phyloP scores from a whole-genome alignment of 768 basidiomycete genomes.

The Leccinum uliginosum region DNA sequence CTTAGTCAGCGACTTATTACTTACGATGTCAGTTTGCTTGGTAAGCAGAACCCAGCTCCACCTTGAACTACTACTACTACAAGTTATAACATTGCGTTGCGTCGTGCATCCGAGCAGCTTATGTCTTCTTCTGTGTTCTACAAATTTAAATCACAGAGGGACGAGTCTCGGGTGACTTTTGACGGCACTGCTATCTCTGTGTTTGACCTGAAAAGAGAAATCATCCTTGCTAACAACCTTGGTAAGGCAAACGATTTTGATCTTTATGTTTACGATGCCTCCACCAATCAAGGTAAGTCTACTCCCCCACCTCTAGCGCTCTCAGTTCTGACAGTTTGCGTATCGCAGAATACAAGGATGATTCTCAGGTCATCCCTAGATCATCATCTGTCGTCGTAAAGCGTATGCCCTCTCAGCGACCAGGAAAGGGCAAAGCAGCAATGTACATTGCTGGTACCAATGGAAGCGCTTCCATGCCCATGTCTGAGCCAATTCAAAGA shows the following conservation, averaged over 20 bases:
- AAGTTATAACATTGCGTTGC: conserved; percentile 18
- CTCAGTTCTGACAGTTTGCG: neutral
- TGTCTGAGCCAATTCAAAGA: conserved; percentile 43
- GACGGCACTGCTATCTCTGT: conserved; percentile 99
- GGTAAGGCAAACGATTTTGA: conserved; percentile 98
- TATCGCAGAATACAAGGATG: conserved; percentile 80
- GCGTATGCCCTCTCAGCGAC: conserved; percentile 76
- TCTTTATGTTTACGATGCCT: conserved; percentile 77
- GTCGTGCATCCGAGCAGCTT: conserved; percentile 12
- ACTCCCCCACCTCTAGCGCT: neutral
- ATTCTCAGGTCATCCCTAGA: conserved; percentile 85
- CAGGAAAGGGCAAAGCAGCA: conserved; percentile 78
- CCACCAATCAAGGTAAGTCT: conserved; percentile 79
- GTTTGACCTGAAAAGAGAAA: conserved; percentile 98
- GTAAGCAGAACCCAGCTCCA: too few species aligned
- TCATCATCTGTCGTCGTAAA: conserved; percentile 94
- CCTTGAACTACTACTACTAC: too few species aligned
- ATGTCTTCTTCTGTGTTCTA: conserved; percentile 97
- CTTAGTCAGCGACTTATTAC: too few species aligned
- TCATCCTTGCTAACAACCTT: conserved; percentile 93
- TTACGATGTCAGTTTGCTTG: too few species aligned
- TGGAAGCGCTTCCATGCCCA: conserved; percentile 37
- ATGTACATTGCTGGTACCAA: conserved; percentile 62
- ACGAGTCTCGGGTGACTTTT: conserved; percentile 94
- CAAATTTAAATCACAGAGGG: conserved; percentile 93